Evolutionary conservation across 495 filamentous ascomycete genomes (phyloP).

Genomic region (Glarea lozoyensis): DNA sequence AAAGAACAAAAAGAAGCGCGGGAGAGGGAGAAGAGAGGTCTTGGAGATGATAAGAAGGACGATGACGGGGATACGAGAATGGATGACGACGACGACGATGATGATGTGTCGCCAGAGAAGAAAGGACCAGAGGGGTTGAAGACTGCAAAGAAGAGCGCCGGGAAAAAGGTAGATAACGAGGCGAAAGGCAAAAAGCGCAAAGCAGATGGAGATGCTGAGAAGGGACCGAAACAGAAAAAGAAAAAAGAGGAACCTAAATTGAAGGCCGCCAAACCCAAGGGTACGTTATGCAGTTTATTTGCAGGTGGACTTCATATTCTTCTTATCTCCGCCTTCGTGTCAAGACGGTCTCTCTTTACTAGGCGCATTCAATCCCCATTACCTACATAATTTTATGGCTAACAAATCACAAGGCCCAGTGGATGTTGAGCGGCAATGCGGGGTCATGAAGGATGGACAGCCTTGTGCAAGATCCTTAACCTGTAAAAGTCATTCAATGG

Average conservation of each 20-base stretch:
- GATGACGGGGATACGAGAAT: conserved; percentile 53
- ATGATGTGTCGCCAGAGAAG: conserved; percentile 36
- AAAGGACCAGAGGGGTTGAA: conserved; percentile 35
- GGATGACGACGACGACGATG: conserved; percentile 74
- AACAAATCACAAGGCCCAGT: conserved; percentile 48
- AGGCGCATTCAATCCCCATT: no score
- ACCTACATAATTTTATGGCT: no score
- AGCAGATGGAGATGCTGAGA: conserved; percentile 60
- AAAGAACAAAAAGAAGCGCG: conserved; percentile 61
- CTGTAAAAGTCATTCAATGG: conserved; percentile 96
- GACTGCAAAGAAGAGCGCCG: conserved; percentile 63
- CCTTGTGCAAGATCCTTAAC: conserved; percentile 87
- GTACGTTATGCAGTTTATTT: conserved; percentile 23
- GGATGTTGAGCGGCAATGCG: conserved; percentile 95
- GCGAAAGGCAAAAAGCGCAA: conserved; percentile 91
- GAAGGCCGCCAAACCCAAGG: conserved; percentile 82
- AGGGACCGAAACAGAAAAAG: conserved; percentile 76
- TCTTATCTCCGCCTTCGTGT: background rate
- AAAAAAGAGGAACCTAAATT: conserved; percentile 94
- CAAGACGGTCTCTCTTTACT: no score
- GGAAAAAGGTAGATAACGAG: conserved; percentile 53
- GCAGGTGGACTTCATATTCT: background rate
- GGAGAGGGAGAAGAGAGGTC: conserved; percentile 46
- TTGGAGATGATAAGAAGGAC: conserved; percentile 48
- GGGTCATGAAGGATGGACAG: conserved; percentile 75